Conservation (phyloP, 2,329 filamentous ascomycete genomes). For the Sphaceloma murrayae region DNA sequence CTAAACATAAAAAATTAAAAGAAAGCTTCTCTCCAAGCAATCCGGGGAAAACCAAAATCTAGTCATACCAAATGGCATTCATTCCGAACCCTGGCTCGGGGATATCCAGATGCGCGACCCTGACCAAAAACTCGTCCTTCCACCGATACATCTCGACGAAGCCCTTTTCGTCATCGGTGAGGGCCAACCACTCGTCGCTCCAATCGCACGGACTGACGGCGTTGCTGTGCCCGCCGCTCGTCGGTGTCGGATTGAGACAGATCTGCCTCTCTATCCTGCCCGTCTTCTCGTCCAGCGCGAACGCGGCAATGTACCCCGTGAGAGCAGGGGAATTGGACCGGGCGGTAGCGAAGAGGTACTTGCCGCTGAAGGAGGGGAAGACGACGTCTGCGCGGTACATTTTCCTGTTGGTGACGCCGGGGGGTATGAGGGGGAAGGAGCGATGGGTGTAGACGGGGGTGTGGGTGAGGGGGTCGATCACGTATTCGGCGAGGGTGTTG, state of each 20-base stretch:
- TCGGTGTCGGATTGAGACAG: constrained; percentile 73
- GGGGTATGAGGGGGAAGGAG: constrained; percentile 68
- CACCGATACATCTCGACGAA: constrained; percentile 83
- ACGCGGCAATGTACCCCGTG: constrained; percentile 75
- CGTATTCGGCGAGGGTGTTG: constrained; percentile 72
- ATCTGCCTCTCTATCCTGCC: constrained; percentile 71
- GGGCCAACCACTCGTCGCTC: constrained; percentile 79
- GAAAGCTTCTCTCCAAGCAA: no score
- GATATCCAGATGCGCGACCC: constrained; percentile 67
- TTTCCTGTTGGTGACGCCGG: constrained; percentile 46
- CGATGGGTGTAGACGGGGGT: constrained; percentile 70
- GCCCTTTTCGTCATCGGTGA: constrained; percentile 81
- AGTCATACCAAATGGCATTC: constrained; percentile 96
- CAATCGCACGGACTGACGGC: constrained; percentile 77
- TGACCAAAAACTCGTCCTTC: constrained; percentile 68
- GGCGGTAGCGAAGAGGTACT: constrained; percentile 77
- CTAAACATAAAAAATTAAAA: no score
- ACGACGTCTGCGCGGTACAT: constrained; percentile 85
- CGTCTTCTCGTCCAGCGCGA: constrained; percentile 52
- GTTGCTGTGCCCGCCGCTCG: constrained; percentile 80
- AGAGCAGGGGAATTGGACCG: constrained; percentile 65
- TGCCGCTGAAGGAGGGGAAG: constrained; percentile 56
- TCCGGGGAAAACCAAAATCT: neutral
- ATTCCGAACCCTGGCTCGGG: constrained; percentile 86
- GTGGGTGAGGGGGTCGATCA: constrained; percentile 63